Percentiles rank a stretch among this genome's conserved stretches.
phyloP scores from a whole-genome alignment of 371 early-diverging fungal genomes.

The Apophysomyces trapeziformis region DNA sequence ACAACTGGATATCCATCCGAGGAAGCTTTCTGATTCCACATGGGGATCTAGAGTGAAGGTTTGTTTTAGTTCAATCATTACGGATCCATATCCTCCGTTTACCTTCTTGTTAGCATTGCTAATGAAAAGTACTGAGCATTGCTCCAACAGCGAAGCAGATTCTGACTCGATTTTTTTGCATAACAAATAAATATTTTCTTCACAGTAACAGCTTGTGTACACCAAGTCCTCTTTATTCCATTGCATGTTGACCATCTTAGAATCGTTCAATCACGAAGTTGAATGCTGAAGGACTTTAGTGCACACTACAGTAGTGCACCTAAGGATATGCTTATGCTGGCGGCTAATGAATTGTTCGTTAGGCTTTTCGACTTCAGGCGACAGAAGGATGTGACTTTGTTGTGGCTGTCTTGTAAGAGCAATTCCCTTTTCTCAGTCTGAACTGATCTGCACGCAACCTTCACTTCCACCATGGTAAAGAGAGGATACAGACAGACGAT shows the following conservation, averaged over 20 bases:
- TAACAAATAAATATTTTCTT: slow-evolving; percentile 50
- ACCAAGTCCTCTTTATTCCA: slow-evolving; percentile 17
- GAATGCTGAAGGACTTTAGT: too few relatives aligned
- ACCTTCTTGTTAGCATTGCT: slow-evolving; percentile 28
- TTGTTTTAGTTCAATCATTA: too few relatives aligned
- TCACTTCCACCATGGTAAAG: slow-evolving; percentile 4
- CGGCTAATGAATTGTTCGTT: too few relatives aligned
- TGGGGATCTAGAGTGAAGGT: slow-evolving; percentile 25
- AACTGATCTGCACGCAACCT: background rate
- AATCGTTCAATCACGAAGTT: background rate
- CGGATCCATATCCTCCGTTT: background rate
- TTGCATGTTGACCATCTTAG: background rate
- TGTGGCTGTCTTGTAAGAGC: background rate
- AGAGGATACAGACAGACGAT: background rate
- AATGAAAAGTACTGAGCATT: slow-evolving; percentile 39
- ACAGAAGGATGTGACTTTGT: background rate
- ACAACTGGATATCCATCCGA: slow-evolving; percentile 29
- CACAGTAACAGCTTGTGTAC: slow-evolving; percentile 49
- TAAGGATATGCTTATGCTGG: too few relatives aligned
- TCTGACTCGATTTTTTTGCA: slow-evolving; percentile 31
- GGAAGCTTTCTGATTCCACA: slow-evolving; percentile 36
- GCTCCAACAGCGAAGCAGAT: slow-evolving; percentile 18
- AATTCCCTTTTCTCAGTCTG: background rate
- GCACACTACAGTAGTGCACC: too few relatives aligned
- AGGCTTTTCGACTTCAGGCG: background rate